Base-by-base conservation (phyloP, 202 grass and related monocot genomes). In the Carex sylvatica region DNA sequence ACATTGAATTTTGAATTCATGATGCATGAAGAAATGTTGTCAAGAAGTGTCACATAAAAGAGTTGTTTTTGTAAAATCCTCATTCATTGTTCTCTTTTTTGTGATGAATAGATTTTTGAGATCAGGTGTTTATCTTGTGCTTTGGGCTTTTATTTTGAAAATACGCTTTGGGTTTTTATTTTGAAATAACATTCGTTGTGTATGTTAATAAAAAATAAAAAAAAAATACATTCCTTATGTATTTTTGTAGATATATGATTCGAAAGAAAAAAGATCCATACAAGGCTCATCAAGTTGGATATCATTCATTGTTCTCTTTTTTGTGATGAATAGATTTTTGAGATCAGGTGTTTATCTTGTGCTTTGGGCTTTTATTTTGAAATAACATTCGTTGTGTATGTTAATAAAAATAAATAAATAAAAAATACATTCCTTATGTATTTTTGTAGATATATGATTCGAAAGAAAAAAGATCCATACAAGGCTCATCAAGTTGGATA, bases 41-140 rank as follows among this genome's bases (percentile, higher is more conserved):
- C 16, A 8, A 19, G 12, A 66, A 26, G 40, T 49, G 69, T 72
- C 42, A 49, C 40, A 47, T 44, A 49, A 72, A 19, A 69, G 33
- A 72, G 69, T 13, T 72, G 1, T 73, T 2, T 73, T 18, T 67
- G 13, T 67, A 16, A 75, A 18, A 58, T 35, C 24, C 24, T 54
- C 16, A 18, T 19, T 75, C n/a, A 67, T 55, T 60, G 44, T 55
- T 47, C 5, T 35, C 11, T 24, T 66, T 72, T 51, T 83, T 71
- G 38, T 86, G 0, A 74, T 30, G 82, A 79, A 81, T 80, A 87
- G 96, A 82, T 93, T 99, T 85, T 86, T 99, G 79, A 91, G 92
- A 91, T 99, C 91, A n/a, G 96, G 96, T 7, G 93, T 99, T 51
- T 99, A 92, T 86, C 91, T 99, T 84, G 92, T 99, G 86, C 52